Conservation (phyloP, 2,329 filamentous ascomycete genomes). For the Aspergillus unguis region DNA sequence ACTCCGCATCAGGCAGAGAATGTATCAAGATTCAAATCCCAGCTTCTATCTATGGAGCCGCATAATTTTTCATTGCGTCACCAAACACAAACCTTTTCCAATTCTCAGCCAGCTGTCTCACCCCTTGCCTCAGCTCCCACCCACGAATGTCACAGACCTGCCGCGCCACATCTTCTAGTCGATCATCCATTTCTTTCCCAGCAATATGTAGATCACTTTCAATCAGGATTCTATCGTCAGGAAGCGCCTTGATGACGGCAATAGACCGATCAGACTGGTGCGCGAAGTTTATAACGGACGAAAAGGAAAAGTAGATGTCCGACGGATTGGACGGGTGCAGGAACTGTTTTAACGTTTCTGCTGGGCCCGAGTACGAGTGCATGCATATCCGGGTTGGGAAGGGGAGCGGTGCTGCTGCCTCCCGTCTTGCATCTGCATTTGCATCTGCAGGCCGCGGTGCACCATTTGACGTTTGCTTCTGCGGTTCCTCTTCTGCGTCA, state of each 20-base stretch:
- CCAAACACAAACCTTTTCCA: slow-evolving; percentile 76
- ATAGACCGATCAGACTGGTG: slow-evolving; percentile 56
- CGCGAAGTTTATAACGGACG: slow-evolving; percentile 73
- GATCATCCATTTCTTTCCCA: slow-evolving; percentile 73
- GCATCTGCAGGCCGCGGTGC: neutral
- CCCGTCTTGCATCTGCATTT: neutral
- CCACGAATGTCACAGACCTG: slow-evolving; percentile 73
- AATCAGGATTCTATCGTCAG: slow-evolving; percentile 73
- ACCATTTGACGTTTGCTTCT: neutral
- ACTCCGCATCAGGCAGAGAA: neutral
- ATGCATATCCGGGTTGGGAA: slow-evolving; percentile 89
- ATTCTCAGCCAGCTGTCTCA: slow-evolving; percentile 65
- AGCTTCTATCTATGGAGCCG: too few relatives aligned
- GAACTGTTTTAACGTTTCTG: slow-evolving; percentile 75
- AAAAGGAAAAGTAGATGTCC: slow-evolving; percentile 84
- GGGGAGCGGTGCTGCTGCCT: slow-evolving; percentile 46
- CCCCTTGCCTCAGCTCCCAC: slow-evolving; percentile 72
- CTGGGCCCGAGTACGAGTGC: slow-evolving; percentile 83
- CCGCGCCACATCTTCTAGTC: slow-evolving; percentile 71
- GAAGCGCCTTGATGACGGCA: slow-evolving; percentile 68
- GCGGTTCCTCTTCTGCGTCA: slow-evolving; percentile 25
- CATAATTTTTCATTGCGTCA: neutral
- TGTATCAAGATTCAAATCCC: neutral
- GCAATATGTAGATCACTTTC: slow-evolving; percentile 89
- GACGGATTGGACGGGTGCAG: slow-evolving; percentile 68